These are phyloP conservation scores for Aspergillus costaricaensis DNA, from an alignment of 2,329 filamentous ascomycete genomes.

Conservation along the genomic window DNA sequence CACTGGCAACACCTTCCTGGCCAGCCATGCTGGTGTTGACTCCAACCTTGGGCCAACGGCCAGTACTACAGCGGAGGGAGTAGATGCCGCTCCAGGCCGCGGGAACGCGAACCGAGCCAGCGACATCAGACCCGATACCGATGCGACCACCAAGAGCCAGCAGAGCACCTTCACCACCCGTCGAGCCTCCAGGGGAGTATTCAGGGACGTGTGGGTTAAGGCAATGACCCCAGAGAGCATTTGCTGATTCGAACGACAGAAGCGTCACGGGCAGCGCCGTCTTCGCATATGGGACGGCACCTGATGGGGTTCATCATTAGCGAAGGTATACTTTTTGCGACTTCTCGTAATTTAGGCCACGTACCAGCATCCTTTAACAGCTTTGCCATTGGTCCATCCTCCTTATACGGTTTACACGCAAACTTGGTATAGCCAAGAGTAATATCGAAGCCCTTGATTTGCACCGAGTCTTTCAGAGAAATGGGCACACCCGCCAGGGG, in stretches of 20 bases:
- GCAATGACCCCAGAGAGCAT: conserved; percentile 77
- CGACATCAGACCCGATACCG: conserved; percentile 87
- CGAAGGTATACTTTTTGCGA: background rate
- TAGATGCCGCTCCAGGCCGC: conserved; percentile 92
- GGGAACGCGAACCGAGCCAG: conserved; percentile 81
- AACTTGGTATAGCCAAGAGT: conserved; percentile 78
- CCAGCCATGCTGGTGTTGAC: conserved; percentile 87
- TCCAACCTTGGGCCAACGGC: conserved; percentile 84
- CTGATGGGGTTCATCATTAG: conserved; percentile 31
- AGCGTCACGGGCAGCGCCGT: conserved; percentile 87
- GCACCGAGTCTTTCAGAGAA: conserved; percentile 76
- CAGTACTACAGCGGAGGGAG: conserved; percentile 80
- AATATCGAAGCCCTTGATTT: conserved; percentile 79
- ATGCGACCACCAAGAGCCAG: conserved; percentile 81
- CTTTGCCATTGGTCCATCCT: conserved; percentile 72
- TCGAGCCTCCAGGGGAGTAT: conserved; percentile 87
- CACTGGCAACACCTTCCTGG: conserved; percentile 84
- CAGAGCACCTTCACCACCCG: conserved; percentile 79
- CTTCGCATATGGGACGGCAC: conserved; percentile 89
- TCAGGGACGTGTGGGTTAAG: conserved; percentile 80
- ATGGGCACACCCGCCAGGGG: conserved; percentile 85
- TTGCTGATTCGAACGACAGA: conserved; percentile 79
- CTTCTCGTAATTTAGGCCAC: background rate
- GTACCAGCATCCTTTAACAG: conserved; percentile 77
- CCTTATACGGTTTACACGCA: conserved; percentile 63